Evolutionary conservation across 306 rosid genomes (phyloP).

Genomic region (Comarum palustre): DNA sequence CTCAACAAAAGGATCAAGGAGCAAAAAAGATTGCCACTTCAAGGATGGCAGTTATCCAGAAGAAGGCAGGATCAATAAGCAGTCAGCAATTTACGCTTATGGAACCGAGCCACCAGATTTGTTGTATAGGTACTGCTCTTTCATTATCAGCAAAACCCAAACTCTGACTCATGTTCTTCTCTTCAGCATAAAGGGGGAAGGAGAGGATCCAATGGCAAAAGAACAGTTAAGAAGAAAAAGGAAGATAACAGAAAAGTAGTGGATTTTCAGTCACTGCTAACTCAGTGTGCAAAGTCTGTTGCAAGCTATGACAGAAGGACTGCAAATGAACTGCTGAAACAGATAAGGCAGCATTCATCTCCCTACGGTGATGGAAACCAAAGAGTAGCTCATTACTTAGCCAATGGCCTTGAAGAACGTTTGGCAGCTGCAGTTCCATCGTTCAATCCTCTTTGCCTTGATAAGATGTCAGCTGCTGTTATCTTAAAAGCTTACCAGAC

Average conservation of each 20-base stretch:
- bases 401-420: constrained; percentile 57
- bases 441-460: constrained; percentile 13
- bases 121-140: constrained; percentile 36
- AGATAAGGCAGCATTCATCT: constrained; percentile 60
- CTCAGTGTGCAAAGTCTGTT: constrained; percentile 74
- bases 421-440: constrained; percentile 48
- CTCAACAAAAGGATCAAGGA: constrained; percentile 12
- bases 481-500: constrained; percentile 58
- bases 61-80: constrained; percentile 34
- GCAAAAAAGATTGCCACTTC: constrained; percentile 21
- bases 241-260: constrained; percentile 21
- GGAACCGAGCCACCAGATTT: constrained; percentile 24
- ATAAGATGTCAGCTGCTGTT: constrained; percentile 41
- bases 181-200: background rate
- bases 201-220: constrained; percentile 6
- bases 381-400: constrained; percentile 67
- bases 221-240: constrained; percentile 13
- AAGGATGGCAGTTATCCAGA: constrained; percentile 21
- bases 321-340: constrained; percentile 50
- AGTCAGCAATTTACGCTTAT: constrained; percentile 23
- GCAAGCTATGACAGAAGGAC: constrained; percentile 54
- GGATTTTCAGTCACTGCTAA: constrained; percentile 63
- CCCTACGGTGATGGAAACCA: constrained; percentile 57
- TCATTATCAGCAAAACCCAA: constrained; percentile 15
- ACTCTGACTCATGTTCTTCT: constrained; percentile 6